phyloP scores from a whole-genome alignment of 176 grass and related monocot genomes.

The Ananas comosus region DNA sequence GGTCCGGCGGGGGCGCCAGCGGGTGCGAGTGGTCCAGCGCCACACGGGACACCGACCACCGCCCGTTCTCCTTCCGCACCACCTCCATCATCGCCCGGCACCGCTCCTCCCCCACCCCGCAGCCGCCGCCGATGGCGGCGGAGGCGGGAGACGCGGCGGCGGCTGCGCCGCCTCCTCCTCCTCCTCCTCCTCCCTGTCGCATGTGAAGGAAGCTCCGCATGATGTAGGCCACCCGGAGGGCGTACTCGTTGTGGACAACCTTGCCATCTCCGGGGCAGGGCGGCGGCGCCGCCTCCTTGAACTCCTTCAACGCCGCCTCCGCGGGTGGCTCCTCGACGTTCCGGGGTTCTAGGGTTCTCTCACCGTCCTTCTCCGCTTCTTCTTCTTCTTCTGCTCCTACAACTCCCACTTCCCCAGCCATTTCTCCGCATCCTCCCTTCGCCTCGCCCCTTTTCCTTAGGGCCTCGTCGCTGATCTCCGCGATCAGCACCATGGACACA shows the following conservation, averaged over 20 bases:
- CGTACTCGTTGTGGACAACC: slow-evolving; percentile 11
- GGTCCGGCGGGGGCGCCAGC: slow-evolving; percentile 21
- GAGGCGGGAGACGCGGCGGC: not conserved
- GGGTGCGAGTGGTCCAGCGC: slow-evolving; percentile 31
- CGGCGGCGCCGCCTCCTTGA: not conserved
- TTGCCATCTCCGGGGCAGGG: not conserved
- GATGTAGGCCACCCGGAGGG: slow-evolving; percentile 25
- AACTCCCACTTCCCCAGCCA: not conserved
- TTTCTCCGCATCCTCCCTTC: not conserved
- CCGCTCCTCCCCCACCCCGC: not conserved
- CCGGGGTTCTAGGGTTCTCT: not conserved
- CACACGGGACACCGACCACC: slow-evolving; percentile 28
- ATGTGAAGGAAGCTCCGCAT: slow-evolving; percentile 25
- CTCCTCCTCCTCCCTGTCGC: slow-evolving; percentile 11
- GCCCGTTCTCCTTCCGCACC: slow-evolving; percentile 22
- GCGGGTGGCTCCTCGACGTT: slow-evolving; percentile 4
- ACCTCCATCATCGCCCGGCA: slow-evolving; percentile 36
- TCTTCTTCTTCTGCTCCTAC: not conserved
- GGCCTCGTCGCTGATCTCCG: slow-evolving; percentile 12
- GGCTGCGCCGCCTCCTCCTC: not conserved
- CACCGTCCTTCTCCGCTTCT: not conserved
- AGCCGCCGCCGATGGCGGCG: not conserved
- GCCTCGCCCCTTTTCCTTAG: not conserved
- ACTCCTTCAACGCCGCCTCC: not conserved
- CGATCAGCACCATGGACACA: slow-evolving; percentile 18